A percentile compares a stretch with the other conserved stretches of the same genome.
phyloP scores from a whole-genome alignment of 2,329 filamentous ascomycete species.

The Chaetomium olivaceum region DNA sequence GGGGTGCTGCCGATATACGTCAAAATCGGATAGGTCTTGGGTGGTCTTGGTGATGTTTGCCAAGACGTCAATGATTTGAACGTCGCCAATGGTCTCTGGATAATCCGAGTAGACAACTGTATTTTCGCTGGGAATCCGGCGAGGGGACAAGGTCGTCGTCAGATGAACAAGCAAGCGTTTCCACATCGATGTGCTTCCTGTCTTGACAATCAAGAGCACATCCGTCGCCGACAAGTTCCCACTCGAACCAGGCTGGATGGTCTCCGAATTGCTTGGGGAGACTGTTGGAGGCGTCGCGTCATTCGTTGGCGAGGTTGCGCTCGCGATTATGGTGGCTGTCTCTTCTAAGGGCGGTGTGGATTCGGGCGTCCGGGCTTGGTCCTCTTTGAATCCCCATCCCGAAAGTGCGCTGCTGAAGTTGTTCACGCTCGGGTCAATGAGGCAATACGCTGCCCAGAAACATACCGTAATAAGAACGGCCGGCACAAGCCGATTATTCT shows the following conservation, averaged over 20 bases:
- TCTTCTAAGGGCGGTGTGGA: background rate
- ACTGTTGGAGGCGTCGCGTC: background rate
- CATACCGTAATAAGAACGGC: conserved; percentile 18
- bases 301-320: background rate
- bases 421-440: conserved; percentile 18
- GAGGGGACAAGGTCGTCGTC: conserved; percentile 17
- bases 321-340: background rate
- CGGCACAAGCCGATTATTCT: conserved; percentile 23
- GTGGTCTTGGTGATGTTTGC: conserved; percentile 17
- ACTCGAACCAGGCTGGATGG: too few species aligned
- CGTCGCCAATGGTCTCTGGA: conserved; percentile 10
- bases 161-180: conserved; percentile 24
- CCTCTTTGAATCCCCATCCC: background rate
- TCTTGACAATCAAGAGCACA: conserved; percentile 23
- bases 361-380: background rate
- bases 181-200: conserved; percentile 23
- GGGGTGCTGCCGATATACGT: conserved; percentile 22
- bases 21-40: conserved; percentile 17
- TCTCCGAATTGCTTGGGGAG: background rate
- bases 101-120: conserved; percentile 20
- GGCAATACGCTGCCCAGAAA: conserved; percentile 14
- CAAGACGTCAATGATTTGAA: conserved; percentile 19
- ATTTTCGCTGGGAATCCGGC: conserved; percentile 17
- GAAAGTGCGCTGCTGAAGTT: conserved; percentile 7
- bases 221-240: conserved; percentile 11